A percentile compares a stretch with the other conserved stretches of the same genome.
Conservation (phyloP, 1,139 yeast genomes). For the Yamadazyma friedrichii region DNA sequence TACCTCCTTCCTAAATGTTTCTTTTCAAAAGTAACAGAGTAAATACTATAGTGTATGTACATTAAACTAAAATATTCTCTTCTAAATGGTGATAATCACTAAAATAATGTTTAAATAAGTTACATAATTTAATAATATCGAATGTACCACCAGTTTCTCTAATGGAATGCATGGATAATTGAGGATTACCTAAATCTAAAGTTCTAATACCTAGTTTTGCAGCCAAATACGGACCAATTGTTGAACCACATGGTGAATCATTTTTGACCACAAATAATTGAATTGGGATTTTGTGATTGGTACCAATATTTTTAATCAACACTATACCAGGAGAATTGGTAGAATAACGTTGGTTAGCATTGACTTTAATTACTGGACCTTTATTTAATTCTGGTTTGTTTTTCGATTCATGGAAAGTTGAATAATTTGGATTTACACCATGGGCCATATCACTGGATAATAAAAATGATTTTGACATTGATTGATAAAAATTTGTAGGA, state of each 20-base stretch:
- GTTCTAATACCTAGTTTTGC: slow-evolving; percentile 88
- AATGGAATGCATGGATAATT: slow-evolving; percentile 91
- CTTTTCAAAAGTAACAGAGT: background rate
- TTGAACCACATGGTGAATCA: slow-evolving; percentile 93
- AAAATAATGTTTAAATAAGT: slow-evolving; percentile 63
- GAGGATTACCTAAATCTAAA: slow-evolving; percentile 90
- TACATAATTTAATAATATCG: slow-evolving; percentile 65
- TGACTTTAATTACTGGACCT: slow-evolving; percentile 92
- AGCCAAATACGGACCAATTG: slow-evolving; percentile 92
- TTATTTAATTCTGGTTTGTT: slow-evolving; percentile 80
- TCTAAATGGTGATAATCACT: slow-evolving; percentile 33
- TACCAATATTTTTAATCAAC: slow-evolving; percentile 70
- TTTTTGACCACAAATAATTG: slow-evolving; percentile 88
- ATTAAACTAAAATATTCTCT: slow-evolving; percentile 23
- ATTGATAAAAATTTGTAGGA: slow-evolving; percentile 44
- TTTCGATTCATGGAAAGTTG: slow-evolving; percentile 66
- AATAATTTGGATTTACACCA: slow-evolving; percentile 92
- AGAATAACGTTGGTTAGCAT: slow-evolving; percentile 93
- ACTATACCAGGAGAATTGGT: slow-evolving; percentile 92
- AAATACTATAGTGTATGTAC: background rate
- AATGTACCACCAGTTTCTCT: slow-evolving; percentile 89
- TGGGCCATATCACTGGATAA: slow-evolving; percentile 96
- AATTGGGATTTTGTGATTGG: slow-evolving; percentile 61
- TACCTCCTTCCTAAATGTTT: too few species aligned
- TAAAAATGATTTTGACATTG: slow-evolving; percentile 81